Percentiles rank a stretch among this genome's conserved stretches.
Conservation (phyloP, 768 basidiomycete species). For the Mycena latifolia region DNA sequence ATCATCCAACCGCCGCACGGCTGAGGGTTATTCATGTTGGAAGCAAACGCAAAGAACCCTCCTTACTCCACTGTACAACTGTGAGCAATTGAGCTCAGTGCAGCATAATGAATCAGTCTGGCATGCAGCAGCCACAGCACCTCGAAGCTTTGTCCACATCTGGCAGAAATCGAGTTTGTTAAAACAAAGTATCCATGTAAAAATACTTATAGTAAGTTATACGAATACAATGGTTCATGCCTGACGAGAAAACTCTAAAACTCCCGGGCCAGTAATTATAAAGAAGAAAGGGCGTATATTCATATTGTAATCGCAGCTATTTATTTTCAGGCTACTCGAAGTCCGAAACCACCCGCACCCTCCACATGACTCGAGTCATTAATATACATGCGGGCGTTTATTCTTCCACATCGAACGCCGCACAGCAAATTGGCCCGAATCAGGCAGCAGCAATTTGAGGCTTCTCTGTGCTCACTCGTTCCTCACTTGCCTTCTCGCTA, state of each 20-base stretch:
- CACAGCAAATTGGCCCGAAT: conserved; percentile 20
- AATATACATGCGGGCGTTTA: conserved; percentile 22
- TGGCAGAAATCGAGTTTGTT: conserved; percentile 10
- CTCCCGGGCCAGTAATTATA: conserved; percentile 8
- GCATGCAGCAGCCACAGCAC: conserved; percentile 10
- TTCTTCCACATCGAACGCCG: conserved; percentile 17
- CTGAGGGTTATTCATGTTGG: background rate
- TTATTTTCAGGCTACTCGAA: conserved; percentile 22
- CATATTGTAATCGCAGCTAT: conserved; percentile 14
- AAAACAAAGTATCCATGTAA: conserved; percentile 12
- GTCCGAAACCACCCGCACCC: conserved; percentile 21
- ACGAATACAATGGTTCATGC: conserved; percentile 14
- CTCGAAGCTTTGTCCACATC: conserved; percentile 5
- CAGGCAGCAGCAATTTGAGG: conserved; percentile 16
- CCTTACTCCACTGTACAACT: background rate
- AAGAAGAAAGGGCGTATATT: conserved; percentile 16
- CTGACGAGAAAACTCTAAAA: conserved; percentile 12
- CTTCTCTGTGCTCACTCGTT: conserved; percentile 33
- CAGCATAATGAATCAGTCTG: conserved; percentile 9
- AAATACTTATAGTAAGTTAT: conserved; percentile 5
- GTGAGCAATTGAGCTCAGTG: too few relatives aligned
- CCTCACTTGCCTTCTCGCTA: conserved; percentile 32
- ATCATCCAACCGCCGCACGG: conserved; percentile 1
- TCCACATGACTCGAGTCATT: conserved; percentile 21
- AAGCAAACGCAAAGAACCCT: background rate